phyloP scores from a whole-genome alignment of 495 filamentous ascomycete genomes.

The Halenospora varia region DNA sequence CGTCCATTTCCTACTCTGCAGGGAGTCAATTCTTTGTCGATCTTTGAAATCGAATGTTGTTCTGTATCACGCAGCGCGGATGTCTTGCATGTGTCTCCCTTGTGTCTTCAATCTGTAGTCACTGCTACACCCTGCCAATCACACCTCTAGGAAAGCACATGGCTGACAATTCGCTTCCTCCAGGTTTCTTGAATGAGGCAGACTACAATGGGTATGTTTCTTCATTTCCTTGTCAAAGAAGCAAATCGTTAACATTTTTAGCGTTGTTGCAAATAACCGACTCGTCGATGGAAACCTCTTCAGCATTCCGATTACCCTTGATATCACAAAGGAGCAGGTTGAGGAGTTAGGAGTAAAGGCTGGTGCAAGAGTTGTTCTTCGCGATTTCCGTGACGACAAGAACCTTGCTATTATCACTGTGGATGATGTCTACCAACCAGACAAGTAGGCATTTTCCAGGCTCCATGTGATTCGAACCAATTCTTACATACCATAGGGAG shows the following conservation, averaged over 20 bases:
- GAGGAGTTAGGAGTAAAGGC: constrained; percentile 67
- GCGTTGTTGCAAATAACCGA: constrained; percentile 82
- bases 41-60: too few relatives aligned
- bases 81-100: too few relatives aligned
- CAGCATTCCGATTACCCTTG: constrained; percentile 94
- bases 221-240: not conserved
- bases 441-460: constrained; percentile 66
- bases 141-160: not conserved
- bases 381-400: constrained; percentile 93
- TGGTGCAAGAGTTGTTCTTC: constrained; percentile 77
- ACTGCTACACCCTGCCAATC: not conserved
- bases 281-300: constrained; percentile 89
- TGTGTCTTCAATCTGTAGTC: too few relatives aligned
- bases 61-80: too few relatives aligned
- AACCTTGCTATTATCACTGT: constrained; percentile 94
- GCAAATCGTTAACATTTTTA: constrained; percentile 30
- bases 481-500: constrained; percentile 49
- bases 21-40: too few relatives aligned
- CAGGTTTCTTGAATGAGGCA: constrained; percentile 95
- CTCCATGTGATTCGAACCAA: constrained; percentile 9
- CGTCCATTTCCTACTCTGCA: not conserved
- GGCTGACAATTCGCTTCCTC: constrained; percentile 14
- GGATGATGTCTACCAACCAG: constrained; percentile 91
- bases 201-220: constrained; percentile 82
- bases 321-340: constrained; percentile 71